Base-by-base conservation (phyloP, 208 protist species). In the Leishmania amazonensis region DNA sequence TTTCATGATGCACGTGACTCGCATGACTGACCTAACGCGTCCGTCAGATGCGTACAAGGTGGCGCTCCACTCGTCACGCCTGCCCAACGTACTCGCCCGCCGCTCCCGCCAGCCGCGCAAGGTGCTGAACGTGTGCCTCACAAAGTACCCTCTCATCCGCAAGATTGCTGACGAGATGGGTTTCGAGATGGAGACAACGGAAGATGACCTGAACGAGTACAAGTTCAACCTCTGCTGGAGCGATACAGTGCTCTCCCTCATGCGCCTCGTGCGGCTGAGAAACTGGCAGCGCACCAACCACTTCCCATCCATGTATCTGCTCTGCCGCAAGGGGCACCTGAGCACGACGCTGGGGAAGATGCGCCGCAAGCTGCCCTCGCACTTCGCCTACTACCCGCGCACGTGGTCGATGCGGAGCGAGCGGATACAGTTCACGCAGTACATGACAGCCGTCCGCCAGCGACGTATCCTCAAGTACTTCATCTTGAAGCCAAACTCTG, bases 211-310 rank as follows among this genome's bases (percentile, higher is more conserved):
- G 60, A 89, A 96, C 75, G 85, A 90, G 58, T 98, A 97, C 78
- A 86, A 91, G 62, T 99, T 98, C 85, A 98, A 99, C 87, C 71
- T 99, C 28, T 94, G 96, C 85, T 99, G 97, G 97, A 97, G 91
- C 68, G 98, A 99, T 80, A 95, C 93, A 17, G 95, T 96, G 24
- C 90, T 99, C 77, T 89, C 93, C n/a, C 81, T 97, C 51, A 96
- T 96, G 53, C 85, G 93, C 31, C 86, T 99, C 21, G 95, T 97
- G 70, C 89, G 92, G 2, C 83, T 99, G 45, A 89, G 89, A 45
- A 96, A 94, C 83, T 98, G 96, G 91, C 98, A 99, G 88, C 90
- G 94, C 40, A 98, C 97, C 21, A 99, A 99, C 89, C 98, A 99
- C 86, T 99, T 99, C 85, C 97, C 98, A 7, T 95, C 92, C 35